Conservation (phyloP, 78 protist species). For the Dictyostelium purpureum region DNA sequence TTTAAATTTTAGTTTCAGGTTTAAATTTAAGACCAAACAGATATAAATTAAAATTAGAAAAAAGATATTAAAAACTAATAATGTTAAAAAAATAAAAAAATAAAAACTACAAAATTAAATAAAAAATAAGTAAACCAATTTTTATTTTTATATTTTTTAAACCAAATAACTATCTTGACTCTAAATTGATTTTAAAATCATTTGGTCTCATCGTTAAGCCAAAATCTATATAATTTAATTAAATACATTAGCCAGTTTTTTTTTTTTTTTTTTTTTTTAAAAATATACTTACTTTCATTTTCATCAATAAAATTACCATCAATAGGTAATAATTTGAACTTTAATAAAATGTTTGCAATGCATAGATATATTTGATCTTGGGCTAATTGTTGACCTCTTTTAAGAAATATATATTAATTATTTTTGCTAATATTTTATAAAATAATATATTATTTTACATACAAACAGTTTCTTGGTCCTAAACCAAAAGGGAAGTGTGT, state of each 20-base stretch:
- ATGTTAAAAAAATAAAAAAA: neutral
- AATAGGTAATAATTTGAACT: neutral
- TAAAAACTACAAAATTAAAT: neutral
- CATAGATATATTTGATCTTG: neutral
- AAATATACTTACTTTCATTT: too few relatives aligned
- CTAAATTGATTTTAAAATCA: neutral
- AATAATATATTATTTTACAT: too few relatives aligned
- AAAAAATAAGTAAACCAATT: neutral
- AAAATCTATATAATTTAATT: too few relatives aligned
- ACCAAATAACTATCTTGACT: neutral
- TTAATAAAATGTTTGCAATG: neutral
- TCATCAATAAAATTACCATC: constrained; percentile 12
- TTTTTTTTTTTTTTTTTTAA: too few relatives aligned
- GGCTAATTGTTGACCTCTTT: neutral
- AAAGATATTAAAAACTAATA: neutral
- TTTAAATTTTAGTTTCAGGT: constrained; percentile 5
- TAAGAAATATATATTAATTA: neutral
- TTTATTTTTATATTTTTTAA: neutral
- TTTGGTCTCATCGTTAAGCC: constrained; percentile 21
- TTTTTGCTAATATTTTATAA: neutral
- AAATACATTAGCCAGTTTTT: too few relatives aligned
- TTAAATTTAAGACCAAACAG: constrained; percentile 8
- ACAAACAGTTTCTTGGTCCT: neutral
- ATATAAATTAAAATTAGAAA: constrained; percentile 6
- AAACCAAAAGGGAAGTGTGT: neutral